Base-by-base conservation (phyloP, 331 rosid genomes). In the Pyrus hybrid region DNA sequence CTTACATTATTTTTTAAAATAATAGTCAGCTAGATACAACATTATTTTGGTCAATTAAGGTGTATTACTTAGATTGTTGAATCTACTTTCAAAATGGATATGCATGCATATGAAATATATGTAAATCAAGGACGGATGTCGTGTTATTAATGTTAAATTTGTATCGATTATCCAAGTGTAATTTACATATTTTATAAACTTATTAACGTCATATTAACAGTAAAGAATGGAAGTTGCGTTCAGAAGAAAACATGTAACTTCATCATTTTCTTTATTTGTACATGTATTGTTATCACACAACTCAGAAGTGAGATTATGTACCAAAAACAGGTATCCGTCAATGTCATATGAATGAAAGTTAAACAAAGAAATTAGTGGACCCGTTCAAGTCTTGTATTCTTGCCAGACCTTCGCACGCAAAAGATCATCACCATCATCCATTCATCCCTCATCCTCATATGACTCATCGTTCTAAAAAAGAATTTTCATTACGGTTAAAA, bases 371-470 rank as follows among this genome's bases (percentile, higher is more conserved):
- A 68, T 70, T 10, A 62, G 81, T 68, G 87, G 88, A 71, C 82
- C 89, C 20, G 0, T 25, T 47, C 3, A 43, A 30, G 58, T 32
- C 54, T n/a, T 8, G 43, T 37, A 77, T 67, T 67, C 85, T 77
- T 72, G n/a, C 12, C 58, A 65, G 13, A 81, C 86, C 78, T 64
- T 84, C 58, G 66, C 87, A 90, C 88, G 88, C 88, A 79, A 83
- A 81, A 87, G 56, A 30, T 18, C 67, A 60, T 25, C 45, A 37
- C 45, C 45, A 37, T 37, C 45, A 37, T 37, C 45, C 45, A 37
- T 37, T 37, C 45, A 8, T 37, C 45, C 45, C 56, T 72, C 76
- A 11, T 18, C 77, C 69, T 62, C 77, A 37, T 37, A 18, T 62
- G 61, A 73, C 77, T 73, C 70, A 43, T 73, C 70, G 11, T 12